These are phyloP conservation scores for Cardamine chenopodiifolia DNA, from an alignment of 345 rosid genomes.

Conservation along the genomic window DNA sequence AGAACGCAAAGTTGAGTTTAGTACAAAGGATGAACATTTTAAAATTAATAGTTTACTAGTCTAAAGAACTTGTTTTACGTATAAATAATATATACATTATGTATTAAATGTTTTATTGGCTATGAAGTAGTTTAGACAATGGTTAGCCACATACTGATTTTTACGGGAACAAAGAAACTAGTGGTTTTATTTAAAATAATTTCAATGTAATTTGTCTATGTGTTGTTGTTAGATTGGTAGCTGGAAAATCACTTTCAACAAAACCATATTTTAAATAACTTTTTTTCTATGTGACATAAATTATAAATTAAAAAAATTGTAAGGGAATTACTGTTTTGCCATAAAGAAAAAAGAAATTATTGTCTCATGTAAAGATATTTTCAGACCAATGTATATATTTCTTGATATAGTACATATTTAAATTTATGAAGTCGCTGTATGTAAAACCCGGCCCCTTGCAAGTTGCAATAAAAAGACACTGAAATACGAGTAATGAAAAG, in stretches of 20 bases:
- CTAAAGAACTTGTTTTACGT: too few relatives aligned
- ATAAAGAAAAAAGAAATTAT: not conserved
- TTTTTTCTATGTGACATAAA: not conserved
- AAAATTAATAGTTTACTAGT: too few relatives aligned
- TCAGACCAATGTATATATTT: not conserved
- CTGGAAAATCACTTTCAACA: not conserved
- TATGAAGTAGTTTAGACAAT: too few relatives aligned
- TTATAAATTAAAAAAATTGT: not conserved
- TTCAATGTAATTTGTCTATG: not conserved
- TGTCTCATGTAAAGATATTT: not conserved
- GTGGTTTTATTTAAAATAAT: not conserved
- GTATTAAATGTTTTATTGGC: not conserved
- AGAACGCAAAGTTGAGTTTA: not conserved
- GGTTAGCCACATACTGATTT: not conserved
- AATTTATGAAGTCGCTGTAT: not conserved
- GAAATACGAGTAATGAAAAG: not conserved
- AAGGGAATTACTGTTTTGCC: not conserved
- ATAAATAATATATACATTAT: not conserved
- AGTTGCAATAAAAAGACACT: slow-evolving; percentile 13
- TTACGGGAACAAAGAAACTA: not conserved
- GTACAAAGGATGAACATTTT: not conserved
- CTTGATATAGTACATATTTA: not conserved
- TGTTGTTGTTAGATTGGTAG: not conserved
- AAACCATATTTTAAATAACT: not conserved
- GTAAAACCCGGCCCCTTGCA: not conserved